A percentile compares a stretch with the other conserved stretches of the same genome.
Conservation (phyloP, 495 filamentous ascomycete genomes). For the Aspergillus homomorphus region DNA sequence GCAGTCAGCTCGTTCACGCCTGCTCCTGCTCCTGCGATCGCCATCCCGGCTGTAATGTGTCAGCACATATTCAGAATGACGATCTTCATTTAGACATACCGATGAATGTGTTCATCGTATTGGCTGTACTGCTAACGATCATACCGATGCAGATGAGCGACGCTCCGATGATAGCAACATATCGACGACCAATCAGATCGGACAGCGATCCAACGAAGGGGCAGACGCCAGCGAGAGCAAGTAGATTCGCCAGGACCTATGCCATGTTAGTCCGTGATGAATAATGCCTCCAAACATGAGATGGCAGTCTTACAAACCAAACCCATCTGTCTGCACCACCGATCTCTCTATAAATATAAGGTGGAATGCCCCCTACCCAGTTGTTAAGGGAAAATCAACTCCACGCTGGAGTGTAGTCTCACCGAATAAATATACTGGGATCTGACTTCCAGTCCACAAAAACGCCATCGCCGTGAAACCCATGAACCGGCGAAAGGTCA, state of each 20-base stretch:
- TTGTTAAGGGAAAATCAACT: background rate
- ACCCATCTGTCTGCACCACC: conserved; percentile 65
- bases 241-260: conserved; percentile 60
- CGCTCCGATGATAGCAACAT: conserved; percentile 61
- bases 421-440: conserved; percentile 62
- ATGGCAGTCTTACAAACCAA: conserved; percentile 55
- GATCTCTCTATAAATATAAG: conserved; percentile 62
- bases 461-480: conserved; percentile 62
- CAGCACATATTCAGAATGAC: conserved; percentile 23
- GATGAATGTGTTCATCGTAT: conserved; percentile 67
- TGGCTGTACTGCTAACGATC: conserved; percentile 60
- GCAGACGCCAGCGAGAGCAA: conserved; percentile 64
- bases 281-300: background rate
- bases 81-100: conserved; percentile 39
- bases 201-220: conserved; percentile 72
- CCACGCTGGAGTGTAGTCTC: background rate
- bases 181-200: conserved; percentile 65
- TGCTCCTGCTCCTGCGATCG: conserved; percentile 59
- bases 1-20: conserved; percentile 66
- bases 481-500: conserved; percentile 57
- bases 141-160: conserved; percentile 61
- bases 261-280: background rate
- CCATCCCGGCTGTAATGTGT: conserved; percentile 52
- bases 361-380: conserved; percentile 53
- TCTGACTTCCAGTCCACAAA: conserved; percentile 63